A percentile compares a stretch with the other conserved stretches of the same genome.
Evolutionary conservation across 1,284 basidiomycete genomes (phyloP).

Genomic region (Fomes fomentarius): DNA sequence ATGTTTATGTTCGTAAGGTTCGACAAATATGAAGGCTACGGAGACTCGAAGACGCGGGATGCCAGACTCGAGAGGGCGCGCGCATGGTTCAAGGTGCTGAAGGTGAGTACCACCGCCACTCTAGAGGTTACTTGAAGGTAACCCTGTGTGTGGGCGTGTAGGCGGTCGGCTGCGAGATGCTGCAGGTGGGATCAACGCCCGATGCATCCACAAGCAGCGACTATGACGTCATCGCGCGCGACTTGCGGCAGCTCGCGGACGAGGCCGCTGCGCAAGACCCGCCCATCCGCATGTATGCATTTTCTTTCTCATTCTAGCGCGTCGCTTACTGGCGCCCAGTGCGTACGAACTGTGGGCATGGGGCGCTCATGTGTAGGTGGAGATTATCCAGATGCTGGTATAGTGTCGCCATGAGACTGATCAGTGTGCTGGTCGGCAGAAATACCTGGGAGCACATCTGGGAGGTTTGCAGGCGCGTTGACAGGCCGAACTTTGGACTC

Average conservation of each 20-base stretch:
- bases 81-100: conserved; percentile 35
- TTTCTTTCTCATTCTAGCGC: background rate
- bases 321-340: background rate
- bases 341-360: conserved; percentile 40
- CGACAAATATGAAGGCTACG: conserved; percentile 33
- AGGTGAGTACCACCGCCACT: conserved; percentile 17
- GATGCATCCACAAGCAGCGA: conserved; percentile 29
- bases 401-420: background rate
- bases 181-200: conserved; percentile 36
- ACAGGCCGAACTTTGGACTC: conserved; percentile 36
- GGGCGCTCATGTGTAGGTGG: conserved; percentile 34
- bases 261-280: conserved; percentile 33
- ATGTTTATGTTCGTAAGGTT: conserved; percentile 23
- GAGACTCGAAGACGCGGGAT: conserved; percentile 20
- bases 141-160: background rate
- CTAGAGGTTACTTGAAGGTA: no score
- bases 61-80: conserved; percentile 27
- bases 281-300: conserved; percentile 33
- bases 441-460: conserved; percentile 38
- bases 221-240: conserved; percentile 33
- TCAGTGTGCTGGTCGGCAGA: conserved; percentile 6
- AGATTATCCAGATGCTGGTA: background rate
- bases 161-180: conserved; percentile 29
- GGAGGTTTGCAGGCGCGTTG: conserved; percentile 37
- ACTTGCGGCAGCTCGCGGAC: conserved; percentile 34